Conservation (phyloP, 805 yeast genomes). For the Metschnikowia picachoensis region DNA sequence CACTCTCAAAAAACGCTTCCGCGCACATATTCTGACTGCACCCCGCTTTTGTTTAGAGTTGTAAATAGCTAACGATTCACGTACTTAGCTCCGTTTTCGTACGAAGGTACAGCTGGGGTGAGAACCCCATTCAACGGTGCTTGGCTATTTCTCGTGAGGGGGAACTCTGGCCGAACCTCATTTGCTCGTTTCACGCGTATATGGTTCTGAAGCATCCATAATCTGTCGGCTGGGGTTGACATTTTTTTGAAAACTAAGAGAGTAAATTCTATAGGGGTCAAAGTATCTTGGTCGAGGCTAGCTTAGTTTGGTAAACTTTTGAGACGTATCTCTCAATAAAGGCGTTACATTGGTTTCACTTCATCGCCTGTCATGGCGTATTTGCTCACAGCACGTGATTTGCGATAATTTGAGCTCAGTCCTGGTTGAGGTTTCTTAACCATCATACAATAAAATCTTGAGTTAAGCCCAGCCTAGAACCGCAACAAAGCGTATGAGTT, state of each 20-base stretch:
- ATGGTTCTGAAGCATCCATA: conserved; percentile 19
- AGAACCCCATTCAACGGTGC: neutral
- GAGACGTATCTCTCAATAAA: too few relatives aligned
- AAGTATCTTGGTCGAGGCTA: neutral
- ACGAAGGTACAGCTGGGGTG: neutral
- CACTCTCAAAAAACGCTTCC: neutral
- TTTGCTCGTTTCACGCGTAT: conserved; percentile 10
- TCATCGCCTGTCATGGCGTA: neutral
- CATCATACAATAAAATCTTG: too few relatives aligned
- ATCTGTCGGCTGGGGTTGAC: conserved; percentile 15
- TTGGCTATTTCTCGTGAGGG: conserved; percentile 4
- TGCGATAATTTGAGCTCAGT: neutral
- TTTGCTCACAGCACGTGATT: conserved; percentile 7
- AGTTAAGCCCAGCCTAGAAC: too few relatives aligned
- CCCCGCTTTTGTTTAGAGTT: neutral
- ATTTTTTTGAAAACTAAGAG: neutral
- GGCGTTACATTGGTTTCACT: too few relatives aligned
- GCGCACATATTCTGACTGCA: neutral
- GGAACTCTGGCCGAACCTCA: conserved; percentile 18
- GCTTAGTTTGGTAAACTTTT: too few relatives aligned
- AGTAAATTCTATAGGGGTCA: neutral
- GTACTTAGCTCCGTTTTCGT: neutral
- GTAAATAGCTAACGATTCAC: conserved; percentile 9
- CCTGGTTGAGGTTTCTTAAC: too few relatives aligned
- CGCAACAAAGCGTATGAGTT: too few relatives aligned